Evolutionary conservation across 805 yeast species (phyloP), one percentile per base, ranked within the genome.

Genomic region (Cyberlindnera suaveolens): DNA sequence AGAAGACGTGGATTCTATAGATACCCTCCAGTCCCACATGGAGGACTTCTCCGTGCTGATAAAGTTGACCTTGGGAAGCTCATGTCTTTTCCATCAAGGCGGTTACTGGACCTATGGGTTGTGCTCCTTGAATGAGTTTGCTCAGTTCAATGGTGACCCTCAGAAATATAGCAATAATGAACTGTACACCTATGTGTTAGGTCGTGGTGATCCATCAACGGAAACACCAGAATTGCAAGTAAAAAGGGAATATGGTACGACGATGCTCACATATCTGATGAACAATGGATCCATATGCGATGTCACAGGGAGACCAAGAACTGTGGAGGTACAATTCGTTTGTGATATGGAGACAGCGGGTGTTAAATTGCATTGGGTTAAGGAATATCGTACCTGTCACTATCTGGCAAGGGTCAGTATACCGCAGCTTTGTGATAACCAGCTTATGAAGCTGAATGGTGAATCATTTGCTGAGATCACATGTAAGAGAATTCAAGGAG

Each of bases 201-300:
- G 9, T 20, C 34, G 34, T 23, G 27, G 10, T 23, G 27, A 23
- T 23, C 11, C 27, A 23, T 23, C 27, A 9, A 10, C 11, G 4
- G 36, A 34, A 13, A 9, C 32, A 11, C 39, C 39, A 4, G 26
- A 23, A 14, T 16, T 44, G 17, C 45, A 39, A 17, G 36, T 39
- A 1, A 41, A 38, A 14, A 43, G 41, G 34, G 49, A 46, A n/a
- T 34, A 45, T 6, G 52, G 50, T 14, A 33, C 40, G 6, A 31
- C 43, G 30, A 34, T 37, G 13, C 34, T 54, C 3, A 15, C 40
- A 2, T 43, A 39, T 10, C 32, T 32, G 1, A 32, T 54, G 35
- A 37, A 30, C 2, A 42, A 47, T 31, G 62, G 62, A 2, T 41
- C 54, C 2, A 39, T 51, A 7, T 58, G 62, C 47, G 61, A 58